These are phyloP conservation scores for Termitomyces sp. DNA, from an alignment of 768 basidiomycete genomes.

Conservation along the genomic window DNA sequence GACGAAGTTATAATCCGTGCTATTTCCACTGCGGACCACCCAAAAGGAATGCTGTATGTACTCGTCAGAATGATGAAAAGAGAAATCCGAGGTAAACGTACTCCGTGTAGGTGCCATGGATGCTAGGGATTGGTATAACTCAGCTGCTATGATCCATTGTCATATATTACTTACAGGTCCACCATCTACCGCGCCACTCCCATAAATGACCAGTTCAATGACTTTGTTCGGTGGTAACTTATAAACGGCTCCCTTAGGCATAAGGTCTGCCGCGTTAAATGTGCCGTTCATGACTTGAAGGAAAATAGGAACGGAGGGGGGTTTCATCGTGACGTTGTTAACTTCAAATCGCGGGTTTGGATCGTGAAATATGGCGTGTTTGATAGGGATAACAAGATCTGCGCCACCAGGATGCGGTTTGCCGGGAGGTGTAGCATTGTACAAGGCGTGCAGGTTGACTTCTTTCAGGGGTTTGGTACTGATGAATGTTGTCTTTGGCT, in stretches of 20 bases:
- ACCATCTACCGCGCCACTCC: background rate
- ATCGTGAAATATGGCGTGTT: conserved; percentile 2
- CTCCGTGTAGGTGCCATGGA: conserved; percentile 3
- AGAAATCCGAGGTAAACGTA: background rate
- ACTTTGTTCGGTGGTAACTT: conserved; percentile 40
- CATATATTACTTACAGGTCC: background rate
- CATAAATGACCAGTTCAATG: conserved; percentile 34
- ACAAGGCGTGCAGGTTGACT: background rate
- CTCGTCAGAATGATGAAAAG: background rate
- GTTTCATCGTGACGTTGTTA: conserved; percentile 28
- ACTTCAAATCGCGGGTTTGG: conserved; percentile 19
- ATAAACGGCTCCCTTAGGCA: conserved; percentile 38
- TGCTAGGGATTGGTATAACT: background rate
- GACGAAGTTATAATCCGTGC: background rate
- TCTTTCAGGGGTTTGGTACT: conserved; percentile 3
- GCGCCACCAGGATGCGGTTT: conserved; percentile 2
- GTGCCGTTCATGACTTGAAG: conserved; percentile 40
- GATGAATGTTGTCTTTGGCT: background rate
- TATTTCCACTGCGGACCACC: background rate
- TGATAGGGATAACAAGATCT: conserved; percentile 6
- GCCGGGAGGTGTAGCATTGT: background rate
- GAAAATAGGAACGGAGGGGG: conserved; percentile 29
- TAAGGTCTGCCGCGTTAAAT: conserved; percentile 33
- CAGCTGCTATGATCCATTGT: background rate
- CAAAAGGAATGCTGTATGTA: background rate